These are phyloP conservation scores for Yamagishiella unicocca DNA, from an alignment of 139 green algal genomes.

Conservation along the genomic window DNA sequence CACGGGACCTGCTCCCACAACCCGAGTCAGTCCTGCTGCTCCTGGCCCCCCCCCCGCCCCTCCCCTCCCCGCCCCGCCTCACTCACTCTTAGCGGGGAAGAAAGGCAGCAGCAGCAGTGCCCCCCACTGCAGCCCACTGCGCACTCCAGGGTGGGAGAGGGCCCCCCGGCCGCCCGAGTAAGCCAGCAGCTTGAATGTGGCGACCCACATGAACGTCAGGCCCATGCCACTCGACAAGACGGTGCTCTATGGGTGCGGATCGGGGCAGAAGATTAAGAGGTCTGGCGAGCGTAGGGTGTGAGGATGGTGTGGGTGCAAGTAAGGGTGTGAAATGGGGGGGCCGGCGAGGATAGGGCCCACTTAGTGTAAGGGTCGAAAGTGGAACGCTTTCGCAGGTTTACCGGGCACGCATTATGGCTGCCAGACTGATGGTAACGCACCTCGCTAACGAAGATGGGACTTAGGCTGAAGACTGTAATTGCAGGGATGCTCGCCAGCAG, in stretches of 20 bases:
- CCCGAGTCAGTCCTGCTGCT: background rate
- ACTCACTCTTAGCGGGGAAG: constrained; percentile 38
- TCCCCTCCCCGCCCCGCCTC: background rate
- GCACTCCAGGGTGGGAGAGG: background rate
- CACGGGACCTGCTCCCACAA: too few species aligned
- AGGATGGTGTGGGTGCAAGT: background rate
- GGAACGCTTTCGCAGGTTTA: too few species aligned
- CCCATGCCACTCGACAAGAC: background rate
- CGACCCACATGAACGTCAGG: constrained; percentile 34
- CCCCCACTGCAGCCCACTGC: constrained; percentile 1
- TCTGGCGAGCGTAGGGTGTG: background rate
- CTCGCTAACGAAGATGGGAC: background rate
- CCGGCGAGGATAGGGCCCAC: too few species aligned
- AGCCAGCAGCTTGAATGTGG: constrained; percentile 38
- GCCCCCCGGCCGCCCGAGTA: constrained; percentile 24
- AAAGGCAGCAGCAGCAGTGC: constrained; percentile 35
- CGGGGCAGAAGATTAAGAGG: background rate
- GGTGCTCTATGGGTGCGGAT: background rate
- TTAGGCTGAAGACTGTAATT: background rate
- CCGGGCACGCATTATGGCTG: too few species aligned
- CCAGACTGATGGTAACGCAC: too few species aligned
- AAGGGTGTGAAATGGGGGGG: too few species aligned
- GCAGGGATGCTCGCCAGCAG: background rate
- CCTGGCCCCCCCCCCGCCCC: background rate
- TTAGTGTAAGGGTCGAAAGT: too few species aligned